Evolutionary conservation across 2,329 filamentous ascomycete genomes (phyloP).

Genomic region (Penicillium sp.): DNA sequence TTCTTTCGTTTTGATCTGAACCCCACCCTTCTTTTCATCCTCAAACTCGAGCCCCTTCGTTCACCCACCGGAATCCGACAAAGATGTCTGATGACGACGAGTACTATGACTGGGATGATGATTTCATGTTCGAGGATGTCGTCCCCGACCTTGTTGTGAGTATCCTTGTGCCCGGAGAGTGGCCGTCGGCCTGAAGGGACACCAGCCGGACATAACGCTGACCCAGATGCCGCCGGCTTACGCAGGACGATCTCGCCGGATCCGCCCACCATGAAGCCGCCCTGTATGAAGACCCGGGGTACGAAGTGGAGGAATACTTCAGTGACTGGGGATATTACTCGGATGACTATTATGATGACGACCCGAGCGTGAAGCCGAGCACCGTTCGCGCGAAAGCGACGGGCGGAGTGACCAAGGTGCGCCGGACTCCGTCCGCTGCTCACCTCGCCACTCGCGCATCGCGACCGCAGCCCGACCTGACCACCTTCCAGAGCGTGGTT

Average conservation of each 20-base stretch:
- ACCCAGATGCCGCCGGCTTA: too few relatives aligned
- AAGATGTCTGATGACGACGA: constrained; percentile 42
- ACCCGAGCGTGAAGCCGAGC: constrained; percentile 34
- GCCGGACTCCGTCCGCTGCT: too few relatives aligned
- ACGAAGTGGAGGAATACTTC: constrained; percentile 41
- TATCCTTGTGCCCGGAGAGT: constrained; percentile 1
- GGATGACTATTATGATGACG: constrained; percentile 47
- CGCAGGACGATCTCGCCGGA: constrained; percentile 46
- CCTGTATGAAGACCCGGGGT: constrained; percentile 39
- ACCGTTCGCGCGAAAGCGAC: constrained; percentile 14
- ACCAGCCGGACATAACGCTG: too few relatives aligned
- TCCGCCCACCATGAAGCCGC: constrained; percentile 42
- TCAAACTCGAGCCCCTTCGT: not conserved
- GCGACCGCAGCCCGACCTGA: constrained; percentile 18
- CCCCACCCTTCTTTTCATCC: constrained; percentile 1
- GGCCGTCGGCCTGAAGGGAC: too few relatives aligned
- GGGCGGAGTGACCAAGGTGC: constrained; percentile 15
- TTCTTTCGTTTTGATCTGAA: constrained; percentile 1
- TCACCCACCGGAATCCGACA: not conserved
- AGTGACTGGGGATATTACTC: constrained; percentile 49
- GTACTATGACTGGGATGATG: constrained; percentile 38
- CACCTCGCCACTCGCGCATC: constrained; percentile 10
- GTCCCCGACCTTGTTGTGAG: constrained; percentile 37
- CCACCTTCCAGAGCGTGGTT: constrained; percentile 41
- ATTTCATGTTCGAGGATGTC: constrained; percentile 35